phyloP scores from a whole-genome alignment of 2,329 filamentous ascomycete genomes.

The Alternaria solani region DNA sequence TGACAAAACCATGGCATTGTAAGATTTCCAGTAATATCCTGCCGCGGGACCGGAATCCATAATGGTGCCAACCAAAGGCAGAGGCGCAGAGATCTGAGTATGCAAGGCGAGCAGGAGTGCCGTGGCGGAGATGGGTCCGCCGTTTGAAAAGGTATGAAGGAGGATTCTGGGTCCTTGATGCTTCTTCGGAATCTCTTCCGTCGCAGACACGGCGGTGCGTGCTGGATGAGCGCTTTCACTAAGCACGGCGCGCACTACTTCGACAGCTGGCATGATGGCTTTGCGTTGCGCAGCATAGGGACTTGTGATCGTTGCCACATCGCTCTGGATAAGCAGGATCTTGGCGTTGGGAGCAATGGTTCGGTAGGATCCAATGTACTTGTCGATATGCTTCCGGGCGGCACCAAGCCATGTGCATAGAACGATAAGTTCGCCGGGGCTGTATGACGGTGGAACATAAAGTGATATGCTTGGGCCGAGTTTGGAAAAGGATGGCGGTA shows the following conservation, averaged over 20 bases:
- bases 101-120: conserved; percentile 13
- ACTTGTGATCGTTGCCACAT: conserved; percentile 15
- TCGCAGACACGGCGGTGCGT: neutral
- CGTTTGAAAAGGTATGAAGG: conserved; percentile 27
- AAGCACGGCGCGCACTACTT: conserved; percentile 9
- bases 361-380: conserved; percentile 23
- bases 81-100: neutral
- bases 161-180: conserved; percentile 11
- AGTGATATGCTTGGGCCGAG: conserved; percentile 14
- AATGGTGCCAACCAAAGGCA: conserved; percentile 20
- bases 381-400: conserved; percentile 25
- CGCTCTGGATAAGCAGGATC: conserved; percentile 26
- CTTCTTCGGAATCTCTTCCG: neutral
- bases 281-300: conserved; percentile 11
- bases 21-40: conserved; percentile 28
- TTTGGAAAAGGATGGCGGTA: neutral
- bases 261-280: conserved; percentile 22
- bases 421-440: conserved; percentile 21
- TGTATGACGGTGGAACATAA: conserved; percentile 6
- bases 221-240: conserved; percentile 7
- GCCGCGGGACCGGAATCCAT: conserved; percentile 13
- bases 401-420: conserved; percentile 31
- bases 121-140: conserved; percentile 16
- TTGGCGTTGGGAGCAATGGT: conserved; percentile 14
- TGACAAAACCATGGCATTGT: conserved; percentile 12